Evolutionary conservation across 2,329 filamentous ascomycete species (phyloP).

Genomic region (Sporothrix mexicana): DNA sequence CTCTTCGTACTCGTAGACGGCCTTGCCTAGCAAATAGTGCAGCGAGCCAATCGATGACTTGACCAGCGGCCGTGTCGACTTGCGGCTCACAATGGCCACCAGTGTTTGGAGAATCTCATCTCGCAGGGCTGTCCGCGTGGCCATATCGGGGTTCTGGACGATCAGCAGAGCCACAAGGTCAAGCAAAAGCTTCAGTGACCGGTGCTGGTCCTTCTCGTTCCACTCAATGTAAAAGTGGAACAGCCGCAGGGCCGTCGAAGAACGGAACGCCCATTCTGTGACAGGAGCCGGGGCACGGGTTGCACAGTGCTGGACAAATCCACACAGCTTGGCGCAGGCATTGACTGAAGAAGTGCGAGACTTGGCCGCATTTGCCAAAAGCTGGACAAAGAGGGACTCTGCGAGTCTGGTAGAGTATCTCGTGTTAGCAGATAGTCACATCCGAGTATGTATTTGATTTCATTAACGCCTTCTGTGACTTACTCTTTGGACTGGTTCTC

Average conservation of each 20-base stretch:
- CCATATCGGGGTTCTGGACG: conserved; percentile 54
- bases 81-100: conserved; percentile 64
- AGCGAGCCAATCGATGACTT: conserved; percentile 73
- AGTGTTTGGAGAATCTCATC: conserved; percentile 56
- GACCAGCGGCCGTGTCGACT: conserved; percentile 66
- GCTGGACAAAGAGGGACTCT: conserved; percentile 51
- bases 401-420: conserved; percentile 22
- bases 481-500: conserved; percentile 31
- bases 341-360: conserved; percentile 62
- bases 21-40: conserved; percentile 68
- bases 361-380: conserved; percentile 57
- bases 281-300: conserved; percentile 45
- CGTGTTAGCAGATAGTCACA: not conserved
- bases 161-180: conserved; percentile 62
- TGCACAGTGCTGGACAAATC: conserved; percentile 66
- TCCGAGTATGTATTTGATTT: not conserved
- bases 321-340: conserved; percentile 64
- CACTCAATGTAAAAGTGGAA: conserved; percentile 70
- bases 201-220: conserved; percentile 69
- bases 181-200: conserved; percentile 67
- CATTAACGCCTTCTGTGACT: not conserved
- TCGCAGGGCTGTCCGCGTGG: conserved; percentile 50
- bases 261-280: conserved; percentile 58
- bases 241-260: conserved; percentile 54
- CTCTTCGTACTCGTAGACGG: conserved; percentile 57